Evolutionary conservation across 2,329 filamentous ascomycete genomes (phyloP), one percentile per base, ranked within the genome.

Genomic region (Dothideomycetidae sp.): DNA sequence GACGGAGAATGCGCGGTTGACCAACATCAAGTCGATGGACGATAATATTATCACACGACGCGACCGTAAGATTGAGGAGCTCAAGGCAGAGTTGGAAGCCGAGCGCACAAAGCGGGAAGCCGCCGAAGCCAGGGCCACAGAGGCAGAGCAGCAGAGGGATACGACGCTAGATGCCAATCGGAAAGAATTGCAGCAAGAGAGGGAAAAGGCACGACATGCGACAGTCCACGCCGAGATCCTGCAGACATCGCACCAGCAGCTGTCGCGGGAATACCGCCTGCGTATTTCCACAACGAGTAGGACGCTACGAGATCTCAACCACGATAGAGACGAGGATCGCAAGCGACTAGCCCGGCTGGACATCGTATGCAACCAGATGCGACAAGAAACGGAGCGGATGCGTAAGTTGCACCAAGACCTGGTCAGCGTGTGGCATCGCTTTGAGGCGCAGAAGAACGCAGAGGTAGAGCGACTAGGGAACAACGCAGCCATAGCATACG

Each of bases 321-420:
- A 67, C 28, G 70, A 75, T 49, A 63, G 74, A 41, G 63, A 58
- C 44, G 62, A 61, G 36, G 75, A 81, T 49, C 73, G 77, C 48
- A 67, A 70, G 51, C 73, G 69, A 57, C 75, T 80, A 46, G 66
- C 62, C 43, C 73, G 71, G 19, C 61, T 84, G 35, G 67, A 74
- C 36, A 74, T 81, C 42, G 65, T 85, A 19, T 78, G 73, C 53
- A 78, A 83, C 45, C 79, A 85, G 56, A 75, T 83, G 52, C 71
- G 80, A 45, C 67, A 70, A 49, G 80, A 82, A 48, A 68, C 81
- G 41, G 69, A 71, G 40, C 64, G 72, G 41, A 60, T 77, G 15
- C 59, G 60, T 41, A 64, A 67, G 33, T 69, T 79, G 49, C 80
- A 81, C 49, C 67, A 71, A 17, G 69, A 70, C 11, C 73, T 84